Evolutionary conservation across 495 filamentous ascomycete species (phyloP).

Genomic region (Glonium stellatum): DNA sequence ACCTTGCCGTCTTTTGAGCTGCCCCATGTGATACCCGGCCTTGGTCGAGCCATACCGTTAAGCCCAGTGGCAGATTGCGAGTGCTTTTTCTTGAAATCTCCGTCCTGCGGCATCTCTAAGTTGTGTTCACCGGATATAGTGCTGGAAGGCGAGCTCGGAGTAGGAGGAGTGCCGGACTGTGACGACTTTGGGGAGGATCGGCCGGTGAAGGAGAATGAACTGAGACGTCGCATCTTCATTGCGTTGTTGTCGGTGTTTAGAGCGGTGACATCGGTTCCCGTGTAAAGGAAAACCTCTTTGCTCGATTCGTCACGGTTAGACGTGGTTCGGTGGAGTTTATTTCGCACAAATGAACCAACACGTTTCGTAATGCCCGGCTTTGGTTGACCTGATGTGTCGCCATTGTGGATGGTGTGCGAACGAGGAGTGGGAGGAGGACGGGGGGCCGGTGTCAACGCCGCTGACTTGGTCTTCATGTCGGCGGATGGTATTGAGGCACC

Average conservation of each 20-base stretch:
- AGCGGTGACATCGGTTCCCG: not conserved
- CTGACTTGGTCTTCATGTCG: slow-evolving; percentile 1
- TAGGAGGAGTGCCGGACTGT: slow-evolving; percentile 24
- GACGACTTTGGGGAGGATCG: slow-evolving; percentile 24
- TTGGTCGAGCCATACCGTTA: slow-evolving; percentile 10
- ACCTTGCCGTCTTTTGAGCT: slow-evolving; percentile 1
- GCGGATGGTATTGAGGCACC: not conserved
- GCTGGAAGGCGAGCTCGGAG: slow-evolving; percentile 27
- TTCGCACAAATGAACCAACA: slow-evolving; percentile 19
- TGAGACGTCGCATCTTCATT: slow-evolving; percentile 14
- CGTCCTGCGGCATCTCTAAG: not conserved
- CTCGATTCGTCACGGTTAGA: slow-evolving; percentile 12
- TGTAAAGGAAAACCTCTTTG: not conserved
- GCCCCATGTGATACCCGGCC: slow-evolving; percentile 13
- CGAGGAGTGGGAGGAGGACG: slow-evolving; percentile 3
- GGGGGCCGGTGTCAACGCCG: not conserved
- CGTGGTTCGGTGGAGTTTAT: slow-evolving; percentile 18
- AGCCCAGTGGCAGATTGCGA: slow-evolving; percentile 19
- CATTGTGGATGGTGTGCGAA: slow-evolving; percentile 8
- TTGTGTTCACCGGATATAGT: slow-evolving; percentile 23
- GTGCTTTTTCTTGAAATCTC: slow-evolving; percentile 12
- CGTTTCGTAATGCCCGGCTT: slow-evolving; percentile 15
- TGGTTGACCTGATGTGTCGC: not conserved
- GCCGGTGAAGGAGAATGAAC: slow-evolving; percentile 25
- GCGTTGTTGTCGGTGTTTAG: slow-evolving; percentile 20